Percentiles rank a stretch among this genome's conserved stretches.
Evolutionary conservation across 768 basidiomycete species (phyloP).

Genomic region (Hortiboletus campestris): DNA sequence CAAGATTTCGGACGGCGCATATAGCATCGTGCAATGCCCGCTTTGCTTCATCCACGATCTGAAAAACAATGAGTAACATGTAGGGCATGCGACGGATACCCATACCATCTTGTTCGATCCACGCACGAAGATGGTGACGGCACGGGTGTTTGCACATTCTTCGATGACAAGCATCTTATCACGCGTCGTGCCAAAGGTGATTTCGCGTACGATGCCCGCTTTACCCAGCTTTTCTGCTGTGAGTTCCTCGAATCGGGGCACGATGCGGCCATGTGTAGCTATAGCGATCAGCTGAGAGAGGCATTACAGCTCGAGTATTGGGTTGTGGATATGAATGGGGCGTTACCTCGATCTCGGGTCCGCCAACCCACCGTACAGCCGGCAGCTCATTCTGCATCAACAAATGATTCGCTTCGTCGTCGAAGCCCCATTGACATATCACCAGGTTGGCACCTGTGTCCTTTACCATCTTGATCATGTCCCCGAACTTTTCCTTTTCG

Average conservation of each 20-base stretch:
- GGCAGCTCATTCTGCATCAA: constrained; percentile 98
- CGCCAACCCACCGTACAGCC: constrained; percentile 98
- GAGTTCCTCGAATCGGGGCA: constrained; percentile 97
- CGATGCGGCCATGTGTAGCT: constrained; percentile 96
- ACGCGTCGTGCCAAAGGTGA: constrained; percentile 95
- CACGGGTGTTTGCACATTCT: constrained; percentile 94
- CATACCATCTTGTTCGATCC: constrained; percentile 98
- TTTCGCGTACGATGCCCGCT: constrained; percentile 90
- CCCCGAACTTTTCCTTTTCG: constrained; percentile 92
- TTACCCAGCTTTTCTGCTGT: constrained; percentile 86
- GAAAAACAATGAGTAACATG: background rate
- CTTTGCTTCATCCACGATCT: constrained; percentile 99
- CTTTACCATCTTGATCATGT: constrained; percentile 97
- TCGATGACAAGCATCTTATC: constrained; percentile 99
- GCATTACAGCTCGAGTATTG: background rate
- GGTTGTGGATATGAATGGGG: background rate
- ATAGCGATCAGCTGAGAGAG: constrained; percentile 84
- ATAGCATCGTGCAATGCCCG: constrained; percentile 97
- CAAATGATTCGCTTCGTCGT: constrained; percentile 98
- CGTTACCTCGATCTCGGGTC: constrained; percentile 94
- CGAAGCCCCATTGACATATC: constrained; percentile 99
- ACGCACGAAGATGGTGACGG: constrained; percentile 95
- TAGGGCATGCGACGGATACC: background rate
- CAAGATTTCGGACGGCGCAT: constrained; percentile 93
- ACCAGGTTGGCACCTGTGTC: constrained; percentile 97